Evolutionary conservation across 306 rosid species (phyloP).

Genomic region (Trifolium dubium): DNA sequence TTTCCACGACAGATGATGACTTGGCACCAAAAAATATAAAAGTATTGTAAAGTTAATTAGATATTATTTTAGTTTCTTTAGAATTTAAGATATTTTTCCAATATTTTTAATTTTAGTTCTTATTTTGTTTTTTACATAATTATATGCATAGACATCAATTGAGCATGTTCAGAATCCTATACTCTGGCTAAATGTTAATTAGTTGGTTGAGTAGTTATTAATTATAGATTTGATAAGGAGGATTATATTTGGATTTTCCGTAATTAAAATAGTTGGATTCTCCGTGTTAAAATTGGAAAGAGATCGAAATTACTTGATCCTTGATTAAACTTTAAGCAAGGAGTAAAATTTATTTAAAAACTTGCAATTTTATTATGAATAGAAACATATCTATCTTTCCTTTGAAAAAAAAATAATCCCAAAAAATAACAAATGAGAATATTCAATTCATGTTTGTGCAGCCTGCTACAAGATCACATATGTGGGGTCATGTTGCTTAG

Average conservation of each 20-base stretch:
- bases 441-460: conserved; percentile 38
- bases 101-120: neutral
- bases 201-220: too few species aligned
- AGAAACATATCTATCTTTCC: neutral
- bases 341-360: too few species aligned
- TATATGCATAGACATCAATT: neutral
- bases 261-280: too few species aligned
- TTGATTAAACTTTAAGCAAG: too few species aligned
- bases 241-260: too few species aligned
- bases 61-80: neutral
- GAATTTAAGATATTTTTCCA: neutral
- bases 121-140: neutral
- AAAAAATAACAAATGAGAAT: conserved; percentile 27
- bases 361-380: too few species aligned
- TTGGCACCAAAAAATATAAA: conserved; percentile 47
- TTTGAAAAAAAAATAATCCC: too few species aligned
- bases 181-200: too few species aligned
- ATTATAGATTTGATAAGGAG: too few species aligned
- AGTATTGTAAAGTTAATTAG: neutral
- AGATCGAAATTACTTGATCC: too few species aligned
- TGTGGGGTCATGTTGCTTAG: conserved; percentile 56
- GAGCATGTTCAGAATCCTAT: too few species aligned
- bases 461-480: conserved; percentile 44
- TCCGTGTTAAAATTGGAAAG: too few species aligned
- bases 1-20: conserved; percentile 67